A percentile compares a stretch with the other conserved stretches of the same genome.
Evolutionary conservation across 2,329 filamentous ascomycete genomes (phyloP).

Genomic region (Dactylellina sp.): DNA sequence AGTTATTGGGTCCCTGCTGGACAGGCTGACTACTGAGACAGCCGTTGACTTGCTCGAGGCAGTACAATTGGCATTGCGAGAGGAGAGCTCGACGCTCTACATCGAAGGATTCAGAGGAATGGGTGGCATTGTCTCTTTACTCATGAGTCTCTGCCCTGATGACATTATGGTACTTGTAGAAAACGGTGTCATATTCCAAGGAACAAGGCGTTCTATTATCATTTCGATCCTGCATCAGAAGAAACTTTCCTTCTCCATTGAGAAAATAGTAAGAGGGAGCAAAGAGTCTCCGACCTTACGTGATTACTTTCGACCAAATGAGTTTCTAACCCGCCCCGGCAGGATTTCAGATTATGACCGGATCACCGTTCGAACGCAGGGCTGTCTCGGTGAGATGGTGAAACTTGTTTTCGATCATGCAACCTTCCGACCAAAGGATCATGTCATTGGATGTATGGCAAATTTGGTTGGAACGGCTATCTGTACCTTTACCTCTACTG

Average conservation of each 20-base stretch:
- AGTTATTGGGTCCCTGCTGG: background rate
- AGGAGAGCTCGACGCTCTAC: background rate
- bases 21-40: background rate
- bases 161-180: constrained; percentile 8
- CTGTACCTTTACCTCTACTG: background rate
- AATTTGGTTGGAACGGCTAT: constrained; percentile 5
- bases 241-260: background rate
- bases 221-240: constrained; percentile 11
- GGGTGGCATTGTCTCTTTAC: background rate
- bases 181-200: constrained; percentile 17
- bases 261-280: background rate
- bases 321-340: background rate
- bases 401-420: background rate
- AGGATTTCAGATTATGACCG: background rate
- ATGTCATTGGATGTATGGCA: background rate
- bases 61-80: background rate
- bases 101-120: constrained; percentile 15
- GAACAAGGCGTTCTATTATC: background rate
- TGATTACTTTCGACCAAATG: background rate
- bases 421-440: no score
- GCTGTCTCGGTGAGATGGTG: constrained; percentile 1
- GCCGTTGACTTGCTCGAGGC: constrained; percentile 5
- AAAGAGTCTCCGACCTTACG: background rate
- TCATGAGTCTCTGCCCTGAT: background rate
- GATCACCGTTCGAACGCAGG: background rate